phyloP scores from a whole-genome alignment of 352 stramenopile species.

The Pythium sp. region DNA sequence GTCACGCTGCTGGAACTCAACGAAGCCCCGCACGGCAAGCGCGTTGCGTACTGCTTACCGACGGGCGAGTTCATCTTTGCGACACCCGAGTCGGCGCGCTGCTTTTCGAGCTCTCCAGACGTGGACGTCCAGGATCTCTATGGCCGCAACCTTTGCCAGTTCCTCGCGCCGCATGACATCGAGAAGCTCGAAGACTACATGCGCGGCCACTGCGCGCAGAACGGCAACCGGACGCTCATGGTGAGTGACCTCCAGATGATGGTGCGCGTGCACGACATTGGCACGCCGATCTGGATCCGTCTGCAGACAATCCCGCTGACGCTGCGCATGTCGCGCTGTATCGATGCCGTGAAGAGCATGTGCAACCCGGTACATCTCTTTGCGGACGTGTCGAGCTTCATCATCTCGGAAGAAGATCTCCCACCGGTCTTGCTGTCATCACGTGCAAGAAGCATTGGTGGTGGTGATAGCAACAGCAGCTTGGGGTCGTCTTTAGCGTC shows the following conservation, averaged over 20 bases:
- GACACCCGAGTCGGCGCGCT: conserved; percentile 37
- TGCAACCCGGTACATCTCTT: conserved; percentile 45
- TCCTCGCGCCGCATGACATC: conserved; percentile 47
- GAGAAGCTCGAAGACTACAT: conserved; percentile 67
- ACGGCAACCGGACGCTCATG: conserved; percentile 16
- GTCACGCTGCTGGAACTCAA: conserved; percentile 70
- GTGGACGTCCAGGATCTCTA: conserved; percentile 44
- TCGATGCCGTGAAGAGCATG: conserved; percentile 60
- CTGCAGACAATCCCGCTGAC: conserved; percentile 60
- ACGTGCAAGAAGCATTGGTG: conserved; percentile 7
- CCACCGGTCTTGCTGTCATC: conserved; percentile 28
- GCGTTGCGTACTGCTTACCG: conserved; percentile 64
- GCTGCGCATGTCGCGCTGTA: conserved; percentile 74
- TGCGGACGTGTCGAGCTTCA: conserved; percentile 70
- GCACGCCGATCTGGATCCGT: conserved; percentile 46
- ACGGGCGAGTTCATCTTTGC: conserved; percentile 77
- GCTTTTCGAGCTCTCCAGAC: conserved; percentile 25
- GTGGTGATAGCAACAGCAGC: conserved; percentile 3
- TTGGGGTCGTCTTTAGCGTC: conserved; percentile 5
- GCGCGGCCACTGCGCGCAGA: conserved; percentile 23
- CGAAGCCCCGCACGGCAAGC: conserved; percentile 39
- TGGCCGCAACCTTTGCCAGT: conserved; percentile 59
- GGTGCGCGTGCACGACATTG: conserved; percentile 30
- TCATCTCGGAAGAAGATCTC: conserved; percentile 68
- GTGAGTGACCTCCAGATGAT: conserved; percentile 41